A percentile compares a stretch with the other conserved stretches of the same genome.
phyloP scores from a whole-genome alignment of 1,139 yeast species.

The Candida dubliniensis region DNA sequence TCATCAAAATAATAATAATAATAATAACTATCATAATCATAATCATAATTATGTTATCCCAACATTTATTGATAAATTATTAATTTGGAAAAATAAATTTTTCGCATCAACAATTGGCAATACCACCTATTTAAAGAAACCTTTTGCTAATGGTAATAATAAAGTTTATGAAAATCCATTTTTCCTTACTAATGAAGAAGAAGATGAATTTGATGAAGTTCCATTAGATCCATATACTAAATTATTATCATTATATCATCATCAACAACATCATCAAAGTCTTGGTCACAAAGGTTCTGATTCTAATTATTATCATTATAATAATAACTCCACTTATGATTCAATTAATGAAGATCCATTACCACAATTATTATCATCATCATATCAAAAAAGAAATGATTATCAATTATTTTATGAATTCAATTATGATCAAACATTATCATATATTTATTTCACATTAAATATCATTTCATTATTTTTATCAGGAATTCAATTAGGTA shows the following conservation, averaged over 20 bases:
- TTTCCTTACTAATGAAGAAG: not conserved
- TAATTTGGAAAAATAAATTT: conserved; percentile 13
- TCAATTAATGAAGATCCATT: conserved; percentile 33
- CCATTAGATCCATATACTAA: conserved; percentile 15
- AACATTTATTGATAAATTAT: conserved; percentile 12
- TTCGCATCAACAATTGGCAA: conserved; percentile 1
- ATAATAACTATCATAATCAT: not conserved
- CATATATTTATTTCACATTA: conserved; percentile 40
- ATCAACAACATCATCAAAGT: not conserved
- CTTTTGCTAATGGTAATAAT: not conserved
- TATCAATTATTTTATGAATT: conserved; percentile 26
- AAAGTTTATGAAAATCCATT: conserved; percentile 12
- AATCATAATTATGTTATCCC: conserved; percentile 1
- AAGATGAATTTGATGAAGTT: conserved; percentile 4
- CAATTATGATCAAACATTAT: conserved; percentile 38
- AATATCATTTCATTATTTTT: conserved; percentile 38
- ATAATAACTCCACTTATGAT: conserved; percentile 29
- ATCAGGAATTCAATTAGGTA: conserved; percentile 46
- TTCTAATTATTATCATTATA: conserved; percentile 1
- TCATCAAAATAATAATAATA: not conserved
- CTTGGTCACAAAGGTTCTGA: too few relatives aligned
- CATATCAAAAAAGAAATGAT: conserved; percentile 20
- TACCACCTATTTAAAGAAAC: conserved; percentile 3
- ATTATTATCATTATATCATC: conserved; percentile 10
- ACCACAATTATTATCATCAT: conserved; percentile 17